phyloP scores from a whole-genome alignment of 805 yeast genomes.

The Metschnikowia shivogae region DNA sequence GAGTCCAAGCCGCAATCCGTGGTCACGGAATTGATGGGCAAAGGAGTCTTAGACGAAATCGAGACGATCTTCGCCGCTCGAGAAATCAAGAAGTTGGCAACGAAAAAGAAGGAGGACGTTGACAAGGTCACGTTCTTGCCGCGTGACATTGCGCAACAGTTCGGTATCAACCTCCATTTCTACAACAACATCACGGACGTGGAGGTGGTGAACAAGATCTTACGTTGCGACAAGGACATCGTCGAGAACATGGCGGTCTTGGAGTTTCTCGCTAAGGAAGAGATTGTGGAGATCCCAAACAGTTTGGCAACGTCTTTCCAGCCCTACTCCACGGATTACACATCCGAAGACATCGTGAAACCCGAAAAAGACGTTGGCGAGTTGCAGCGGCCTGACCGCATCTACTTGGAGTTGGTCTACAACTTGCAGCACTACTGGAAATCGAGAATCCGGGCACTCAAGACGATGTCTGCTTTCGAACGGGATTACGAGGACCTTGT shows the following conservation, averaged over 20 bases:
- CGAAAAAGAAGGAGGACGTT: conserved; percentile 38
- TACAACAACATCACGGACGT: conserved; percentile 59
- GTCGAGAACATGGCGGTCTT: conserved; percentile 66
- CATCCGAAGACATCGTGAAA: conserved; percentile 28
- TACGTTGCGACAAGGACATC: conserved; percentile 72
- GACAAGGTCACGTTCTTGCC: conserved; percentile 56
- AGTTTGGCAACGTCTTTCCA: conserved; percentile 65
- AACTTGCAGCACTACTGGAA: conserved; percentile 89
- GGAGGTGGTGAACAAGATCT: conserved; percentile 63
- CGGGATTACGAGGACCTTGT: conserved; percentile 74
- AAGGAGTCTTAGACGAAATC: conserved; percentile 64
- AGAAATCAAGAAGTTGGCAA: conserved; percentile 44
- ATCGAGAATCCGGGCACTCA: conserved; percentile 80
- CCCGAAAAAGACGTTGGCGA: conserved; percentile 68
- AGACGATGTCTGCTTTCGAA: conserved; percentile 64
- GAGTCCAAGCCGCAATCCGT: conserved; percentile 38
- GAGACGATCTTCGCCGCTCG: conserved; percentile 58
- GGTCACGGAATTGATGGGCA: conserved; percentile 47
- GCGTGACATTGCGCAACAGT: conserved; percentile 83
- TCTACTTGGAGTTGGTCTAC: conserved; percentile 77
- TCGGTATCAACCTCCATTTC: conserved; percentile 87
- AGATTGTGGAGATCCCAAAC: conserved; percentile 70
- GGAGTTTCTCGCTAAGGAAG: conserved; percentile 78
- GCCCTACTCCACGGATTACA: conserved; percentile 77
- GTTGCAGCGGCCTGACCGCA: conserved; percentile 80